Evolutionary conservation across 768 basidiomycete genomes (phyloP).

Genomic region (Termitomyces sp.): DNA sequence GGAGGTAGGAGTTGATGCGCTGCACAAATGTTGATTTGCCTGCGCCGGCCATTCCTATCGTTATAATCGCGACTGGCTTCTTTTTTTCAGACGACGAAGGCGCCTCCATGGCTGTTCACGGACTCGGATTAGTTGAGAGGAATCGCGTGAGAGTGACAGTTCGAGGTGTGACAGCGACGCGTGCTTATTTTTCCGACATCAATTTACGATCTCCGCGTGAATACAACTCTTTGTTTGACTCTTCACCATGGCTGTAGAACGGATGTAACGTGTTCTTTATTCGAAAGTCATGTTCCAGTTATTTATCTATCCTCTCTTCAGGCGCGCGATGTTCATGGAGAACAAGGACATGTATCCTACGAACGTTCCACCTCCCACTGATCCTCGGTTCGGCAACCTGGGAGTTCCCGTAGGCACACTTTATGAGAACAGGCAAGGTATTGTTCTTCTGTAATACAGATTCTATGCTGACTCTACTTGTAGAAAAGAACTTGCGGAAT

Average conservation of each 20-base stretch:
- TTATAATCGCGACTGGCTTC: constrained; percentile 81
- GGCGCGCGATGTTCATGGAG: constrained; percentile 21
- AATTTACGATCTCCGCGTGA: not conserved
- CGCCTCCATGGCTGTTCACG: constrained; percentile 11
- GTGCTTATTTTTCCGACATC: not conserved
- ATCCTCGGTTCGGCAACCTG: constrained; percentile 22
- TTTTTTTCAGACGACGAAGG: constrained; percentile 26
- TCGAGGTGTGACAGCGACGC: not conserved
- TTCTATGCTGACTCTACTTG: not conserved
- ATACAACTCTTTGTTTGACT: not conserved
- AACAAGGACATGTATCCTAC: constrained; percentile 17
- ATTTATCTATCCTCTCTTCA: not conserved
- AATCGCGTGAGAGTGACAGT: constrained; percentile 7
- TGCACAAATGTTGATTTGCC: constrained; percentile 98
- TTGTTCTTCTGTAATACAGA: not conserved
- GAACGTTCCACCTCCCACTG: constrained; percentile 6
- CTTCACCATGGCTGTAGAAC: constrained; percentile 17
- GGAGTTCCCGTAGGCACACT: constrained; percentile 19
- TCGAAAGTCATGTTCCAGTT: not conserved
- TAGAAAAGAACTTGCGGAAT: constrained; percentile 23
- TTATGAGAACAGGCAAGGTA: constrained; percentile 20
- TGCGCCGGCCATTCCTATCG: constrained; percentile 95
- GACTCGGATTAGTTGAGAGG: not conserved
- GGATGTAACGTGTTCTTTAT: constrained; percentile 16
- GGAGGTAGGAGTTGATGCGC: constrained; percentile 88